phyloP scores from a whole-genome alignment of 2,329 filamentous ascomycete species.

The Tolypocladium tropicale region DNA sequence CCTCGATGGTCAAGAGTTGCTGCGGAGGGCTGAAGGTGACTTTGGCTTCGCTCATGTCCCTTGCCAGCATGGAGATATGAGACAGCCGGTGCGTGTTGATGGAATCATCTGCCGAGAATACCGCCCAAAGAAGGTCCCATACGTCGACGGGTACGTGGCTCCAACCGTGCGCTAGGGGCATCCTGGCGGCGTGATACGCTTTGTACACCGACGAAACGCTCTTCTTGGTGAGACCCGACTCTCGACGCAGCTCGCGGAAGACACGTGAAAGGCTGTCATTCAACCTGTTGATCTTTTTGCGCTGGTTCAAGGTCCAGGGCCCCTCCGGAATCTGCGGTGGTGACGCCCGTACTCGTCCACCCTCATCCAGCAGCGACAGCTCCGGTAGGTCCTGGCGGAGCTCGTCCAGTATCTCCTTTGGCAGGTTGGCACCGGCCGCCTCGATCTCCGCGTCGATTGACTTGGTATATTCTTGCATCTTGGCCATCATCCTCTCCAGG shows the following conservation, averaged over 20 bases:
- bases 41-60: conserved; percentile 54
- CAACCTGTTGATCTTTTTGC: conserved; percentile 25
- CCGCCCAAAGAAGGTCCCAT: conserved; percentile 58
- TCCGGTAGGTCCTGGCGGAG: conserved; percentile 18
- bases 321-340: conserved; percentile 25
- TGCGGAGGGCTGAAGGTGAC: conserved; percentile 44
- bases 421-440: conserved; percentile 18
- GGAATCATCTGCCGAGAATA: conserved; percentile 41
- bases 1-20: conserved; percentile 57
- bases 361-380: conserved; percentile 12
- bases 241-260: conserved; percentile 16
- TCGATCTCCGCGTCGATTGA: conserved; percentile 25
- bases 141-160: conserved; percentile 46
- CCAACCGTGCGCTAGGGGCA: conserved; percentile 34
- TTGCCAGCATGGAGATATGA: conserved; percentile 50
- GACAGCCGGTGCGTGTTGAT: conserved; percentile 45
- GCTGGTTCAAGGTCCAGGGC: conserved; percentile 25
- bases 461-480: conserved; percentile 22
- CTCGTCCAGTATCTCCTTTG: conserved; percentile 21
- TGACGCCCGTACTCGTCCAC: conserved; percentile 10
- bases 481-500: conserved; percentile 22
- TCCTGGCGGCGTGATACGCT: conserved; percentile 36
- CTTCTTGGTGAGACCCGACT: conserved; percentile 18
- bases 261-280: conserved; percentile 20
- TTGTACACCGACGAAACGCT: conserved; percentile 35